Percentiles rank a stretch among this genome's conserved stretches.
Evolutionary conservation across 495 filamentous ascomycete genomes (phyloP).

Genomic region (Penicillium atrosanguineum): DNA sequence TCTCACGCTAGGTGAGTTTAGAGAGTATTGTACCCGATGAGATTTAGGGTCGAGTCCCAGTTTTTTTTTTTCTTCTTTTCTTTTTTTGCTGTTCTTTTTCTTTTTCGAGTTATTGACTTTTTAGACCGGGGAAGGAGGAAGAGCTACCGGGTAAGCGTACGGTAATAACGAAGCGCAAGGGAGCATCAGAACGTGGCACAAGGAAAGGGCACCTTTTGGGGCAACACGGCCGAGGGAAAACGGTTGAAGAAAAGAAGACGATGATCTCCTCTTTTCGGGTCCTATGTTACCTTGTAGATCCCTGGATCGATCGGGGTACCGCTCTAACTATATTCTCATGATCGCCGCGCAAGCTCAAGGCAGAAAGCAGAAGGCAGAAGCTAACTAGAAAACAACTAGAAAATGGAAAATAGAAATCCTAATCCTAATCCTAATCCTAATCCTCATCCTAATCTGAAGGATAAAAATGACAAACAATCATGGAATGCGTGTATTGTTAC

Average conservation of each 20-base stretch:
- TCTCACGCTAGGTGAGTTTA: slow-evolving; percentile 2
- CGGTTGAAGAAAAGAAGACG: background rate
- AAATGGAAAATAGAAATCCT: too few species aligned
- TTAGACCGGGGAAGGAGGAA: slow-evolving; percentile 2
- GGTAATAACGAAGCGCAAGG: slow-evolving; percentile 22
- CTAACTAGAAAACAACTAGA: too few species aligned
- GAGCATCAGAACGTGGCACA: slow-evolving; percentile 32
- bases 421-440: too few species aligned
- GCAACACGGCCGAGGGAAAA: slow-evolving; percentile 6
- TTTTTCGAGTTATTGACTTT: slow-evolving; percentile 4
- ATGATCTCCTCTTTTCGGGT: background rate
- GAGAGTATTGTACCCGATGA: slow-evolving; percentile 5
- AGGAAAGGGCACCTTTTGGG: slow-evolving; percentile 1
- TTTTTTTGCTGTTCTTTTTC: background rate
- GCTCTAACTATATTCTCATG: background rate
- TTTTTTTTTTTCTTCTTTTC: background rate
- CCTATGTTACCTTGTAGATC: background rate
- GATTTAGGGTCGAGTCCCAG: slow-evolving; percentile 9
- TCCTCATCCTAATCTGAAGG: too few species aligned
- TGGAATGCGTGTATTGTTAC: background rate
- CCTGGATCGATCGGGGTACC: background rate
- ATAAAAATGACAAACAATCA: background rate
- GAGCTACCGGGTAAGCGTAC: background rate
- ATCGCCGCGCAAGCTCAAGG: background rate
- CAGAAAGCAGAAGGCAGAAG: too few species aligned